Evolutionary conservation across 2,329 filamentous ascomycete genomes (phyloP).

Genomic region (Colletotrichum sp.): DNA sequence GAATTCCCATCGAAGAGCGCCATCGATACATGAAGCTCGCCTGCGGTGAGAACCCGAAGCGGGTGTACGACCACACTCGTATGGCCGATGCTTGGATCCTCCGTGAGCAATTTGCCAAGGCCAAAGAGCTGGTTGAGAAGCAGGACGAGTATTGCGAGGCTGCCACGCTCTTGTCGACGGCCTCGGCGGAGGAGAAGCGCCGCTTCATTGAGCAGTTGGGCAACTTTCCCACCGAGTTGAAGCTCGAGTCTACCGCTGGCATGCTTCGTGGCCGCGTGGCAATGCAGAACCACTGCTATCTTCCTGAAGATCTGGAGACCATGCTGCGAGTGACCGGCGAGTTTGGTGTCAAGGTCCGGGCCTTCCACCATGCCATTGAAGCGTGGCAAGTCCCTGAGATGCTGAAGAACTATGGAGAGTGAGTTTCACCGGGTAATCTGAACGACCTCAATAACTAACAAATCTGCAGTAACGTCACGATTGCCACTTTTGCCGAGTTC

Average conservation of each 20-base stretch:
- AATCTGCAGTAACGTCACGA: conserved; percentile 39
- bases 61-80: conserved; percentile 39
- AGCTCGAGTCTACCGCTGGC: conserved; percentile 44
- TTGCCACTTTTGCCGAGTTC: conserved; percentile 48
- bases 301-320: conserved; percentile 47
- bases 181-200: conserved; percentile 26
- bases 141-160: conserved; percentile 36
- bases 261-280: conserved; percentile 45
- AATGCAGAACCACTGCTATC: conserved; percentile 51
- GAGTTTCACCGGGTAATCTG: conserved; percentile 14
- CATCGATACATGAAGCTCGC: conserved; percentile 51
- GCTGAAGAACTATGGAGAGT: conserved; percentile 40
- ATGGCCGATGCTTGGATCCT: conserved; percentile 45
- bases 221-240: conserved; percentile 36
- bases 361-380: conserved; percentile 45
- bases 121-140: conserved; percentile 36
- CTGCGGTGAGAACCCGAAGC: conserved; percentile 50
- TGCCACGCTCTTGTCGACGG: conserved; percentile 25
- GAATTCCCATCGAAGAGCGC: conserved; percentile 34
- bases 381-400: conserved; percentile 46
- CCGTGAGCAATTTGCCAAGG: conserved; percentile 42
- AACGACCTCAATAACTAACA: background rate
- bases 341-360: conserved; percentile 45
- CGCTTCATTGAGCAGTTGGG: conserved; percentile 17
- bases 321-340: conserved; percentile 47